Percentiles rank a stretch among this genome's conserved stretches.
phyloP scores from a whole-genome alignment of 139 green algal species.

The Choricystis sp. region DNA sequence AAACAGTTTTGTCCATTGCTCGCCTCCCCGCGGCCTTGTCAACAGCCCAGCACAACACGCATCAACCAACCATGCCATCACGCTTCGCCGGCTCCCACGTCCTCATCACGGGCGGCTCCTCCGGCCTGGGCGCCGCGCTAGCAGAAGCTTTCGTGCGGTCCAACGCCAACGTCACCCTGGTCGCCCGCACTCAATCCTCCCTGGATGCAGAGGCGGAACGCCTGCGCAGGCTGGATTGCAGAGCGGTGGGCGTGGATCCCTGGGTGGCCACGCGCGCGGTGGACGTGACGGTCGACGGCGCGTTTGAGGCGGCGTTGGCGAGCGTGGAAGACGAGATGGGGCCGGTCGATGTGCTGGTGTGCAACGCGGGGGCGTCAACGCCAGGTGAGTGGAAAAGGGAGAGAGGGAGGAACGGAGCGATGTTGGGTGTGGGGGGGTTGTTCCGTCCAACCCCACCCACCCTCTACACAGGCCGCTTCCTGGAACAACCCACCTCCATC shows the following conservation, averaged over 20 bases:
- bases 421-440: too few relatives aligned
- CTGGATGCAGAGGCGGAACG: slow-evolving; percentile 23
- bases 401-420: too few relatives aligned
- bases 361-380: slow-evolving; percentile 50
- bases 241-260: too few relatives aligned
- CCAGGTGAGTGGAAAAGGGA: too few relatives aligned
- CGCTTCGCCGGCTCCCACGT: slow-evolving; percentile 37
- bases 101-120: slow-evolving; percentile 56
- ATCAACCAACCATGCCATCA: not conserved
- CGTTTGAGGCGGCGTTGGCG: slow-evolving; percentile 3
- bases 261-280: not conserved
- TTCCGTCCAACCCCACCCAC: not conserved
- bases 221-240: slow-evolving; percentile 5
- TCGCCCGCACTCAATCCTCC: slow-evolving; percentile 35
- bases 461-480: slow-evolving; percentile 60
- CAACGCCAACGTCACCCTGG: slow-evolving; percentile 30
- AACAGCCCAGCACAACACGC: too few relatives aligned
- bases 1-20: too few relatives aligned
- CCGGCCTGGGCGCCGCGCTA: slow-evolving; percentile 46
- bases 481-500: slow-evolving; percentile 25
- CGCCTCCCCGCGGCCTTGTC: too few relatives aligned
- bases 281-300: slow-evolving; percentile 7
- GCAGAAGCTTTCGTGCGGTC: slow-evolving; percentile 19
- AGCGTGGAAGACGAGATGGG: slow-evolving; percentile 17
- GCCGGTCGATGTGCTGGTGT: slow-evolving; percentile 46